These are phyloP conservation scores for Stachybotrys chlorohalonatus DNA, from an alignment of 2,329 filamentous ascomycete genomes.

Conservation along the genomic window DNA sequence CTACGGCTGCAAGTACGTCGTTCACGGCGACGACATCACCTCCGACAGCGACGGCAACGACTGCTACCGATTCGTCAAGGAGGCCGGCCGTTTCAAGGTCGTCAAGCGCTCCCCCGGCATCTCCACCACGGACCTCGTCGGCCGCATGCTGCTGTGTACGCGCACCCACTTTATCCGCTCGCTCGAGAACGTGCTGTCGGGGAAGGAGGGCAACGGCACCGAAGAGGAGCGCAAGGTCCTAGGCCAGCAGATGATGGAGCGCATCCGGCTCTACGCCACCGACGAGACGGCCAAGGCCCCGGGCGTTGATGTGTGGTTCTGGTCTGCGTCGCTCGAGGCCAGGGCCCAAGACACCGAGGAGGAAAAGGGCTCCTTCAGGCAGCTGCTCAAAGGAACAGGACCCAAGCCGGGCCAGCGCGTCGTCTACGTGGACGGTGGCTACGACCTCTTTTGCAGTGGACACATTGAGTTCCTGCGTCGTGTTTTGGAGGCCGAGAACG, in stretches of 20 bases:
- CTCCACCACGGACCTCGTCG: slow-evolving; percentile 95
- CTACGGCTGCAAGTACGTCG: slow-evolving; percentile 91
- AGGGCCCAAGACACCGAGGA: slow-evolving; percentile 34
- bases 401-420: slow-evolving; percentile 72
- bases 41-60: slow-evolving; percentile 89
- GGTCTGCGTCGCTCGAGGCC: slow-evolving; percentile 49
- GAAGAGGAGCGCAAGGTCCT: slow-evolving; percentile 55
- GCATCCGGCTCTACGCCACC: slow-evolving; percentile 79
- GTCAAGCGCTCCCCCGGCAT: slow-evolving; percentile 95
- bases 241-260: slow-evolving; percentile 62
- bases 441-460: slow-evolving; percentile 91
- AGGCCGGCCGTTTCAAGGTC: slow-evolving; percentile 87
- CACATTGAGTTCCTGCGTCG: slow-evolving; percentile 89
- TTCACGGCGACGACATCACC: slow-evolving; percentile 95
- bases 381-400: slow-evolving; percentile 61
- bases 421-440: slow-evolving; percentile 93
- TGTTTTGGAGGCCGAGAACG: slow-evolving; percentile 66
- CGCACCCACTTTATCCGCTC: slow-evolving; percentile 86
- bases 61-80: slow-evolving; percentile 96
- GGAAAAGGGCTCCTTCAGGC: slow-evolving; percentile 56
- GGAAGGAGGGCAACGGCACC: slow-evolving; percentile 63
- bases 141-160: slow-evolving; percentile 95
- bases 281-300: slow-evolving; percentile 73
- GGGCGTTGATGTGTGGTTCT: slow-evolving; percentile 79
- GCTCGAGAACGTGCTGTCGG: slow-evolving; percentile 57